Percentiles rank a stretch among this genome's conserved stretches.
These are phyloP conservation scores for Blastocystis sp. DNA, from an alignment of 352 stramenopile species.

Conservation along the genomic window DNA sequence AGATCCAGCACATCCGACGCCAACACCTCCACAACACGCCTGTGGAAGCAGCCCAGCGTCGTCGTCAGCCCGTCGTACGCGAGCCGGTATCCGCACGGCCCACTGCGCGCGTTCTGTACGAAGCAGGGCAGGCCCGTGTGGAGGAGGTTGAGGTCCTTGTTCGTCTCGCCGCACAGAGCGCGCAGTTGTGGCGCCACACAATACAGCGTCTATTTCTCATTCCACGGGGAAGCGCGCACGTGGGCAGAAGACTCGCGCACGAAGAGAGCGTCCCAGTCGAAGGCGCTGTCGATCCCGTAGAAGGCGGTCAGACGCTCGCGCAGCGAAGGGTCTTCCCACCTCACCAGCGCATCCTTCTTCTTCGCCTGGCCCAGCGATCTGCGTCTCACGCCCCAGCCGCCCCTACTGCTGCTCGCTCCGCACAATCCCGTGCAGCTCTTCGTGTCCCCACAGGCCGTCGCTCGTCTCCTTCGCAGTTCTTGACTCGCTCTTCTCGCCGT, in stretches of 20 bases:
- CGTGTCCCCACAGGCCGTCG: slow-evolving; percentile 65
- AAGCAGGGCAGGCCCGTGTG: slow-evolving; percentile 84
- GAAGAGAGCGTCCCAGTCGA: slow-evolving; percentile 12
- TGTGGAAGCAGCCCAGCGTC: slow-evolving; percentile 81
- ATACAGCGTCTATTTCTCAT: slow-evolving; percentile 6
- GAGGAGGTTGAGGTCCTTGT: not conserved
- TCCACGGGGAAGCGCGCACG: not conserved
- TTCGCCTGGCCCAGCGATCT: not conserved
- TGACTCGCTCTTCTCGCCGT: slow-evolving; percentile 58
- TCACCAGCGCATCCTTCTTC: not conserved
- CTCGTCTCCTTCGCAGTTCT: slow-evolving; percentile 70
- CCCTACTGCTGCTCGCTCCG: slow-evolving; percentile 53
- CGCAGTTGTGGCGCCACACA: not conserved
- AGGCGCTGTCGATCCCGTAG: slow-evolving; percentile 29
- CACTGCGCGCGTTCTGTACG: slow-evolving; percentile 78
- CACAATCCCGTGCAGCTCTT: slow-evolving; percentile 68
- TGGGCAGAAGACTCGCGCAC: not conserved
- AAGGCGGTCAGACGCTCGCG: not conserved
- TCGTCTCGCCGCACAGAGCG: not conserved
- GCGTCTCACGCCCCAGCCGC: not conserved
- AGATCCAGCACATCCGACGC: not conserved
- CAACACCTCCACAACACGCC: slow-evolving; percentile 74
- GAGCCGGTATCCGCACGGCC: slow-evolving; percentile 81
- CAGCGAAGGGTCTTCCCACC: too few relatives aligned
- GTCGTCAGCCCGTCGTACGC: slow-evolving; percentile 81